A percentile compares a stretch with the other conserved stretches of the same genome.
Evolutionary conservation across 106 monocot species (phyloP).

Genomic region (Acorus gramineus): DNA sequence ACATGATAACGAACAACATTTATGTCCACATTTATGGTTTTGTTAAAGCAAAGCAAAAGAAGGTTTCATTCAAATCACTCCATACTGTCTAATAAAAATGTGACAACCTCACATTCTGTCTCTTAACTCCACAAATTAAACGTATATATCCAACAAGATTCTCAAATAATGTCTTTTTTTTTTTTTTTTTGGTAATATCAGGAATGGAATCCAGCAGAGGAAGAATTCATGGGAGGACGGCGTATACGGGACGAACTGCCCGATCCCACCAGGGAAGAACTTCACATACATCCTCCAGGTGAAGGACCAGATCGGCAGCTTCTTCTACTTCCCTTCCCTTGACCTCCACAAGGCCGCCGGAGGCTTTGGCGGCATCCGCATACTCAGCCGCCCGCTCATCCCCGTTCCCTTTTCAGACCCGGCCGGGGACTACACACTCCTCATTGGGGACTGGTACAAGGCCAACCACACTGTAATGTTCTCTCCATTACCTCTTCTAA

Average conservation of each 20-base stretch:
- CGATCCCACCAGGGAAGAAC: constrained; percentile 14
- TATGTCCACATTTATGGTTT: too few relatives aligned
- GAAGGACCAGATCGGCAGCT: constrained; percentile 21
- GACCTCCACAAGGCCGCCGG: constrained; percentile 15
- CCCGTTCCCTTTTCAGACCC: constrained; percentile 15
- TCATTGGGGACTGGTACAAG: constrained; percentile 23
- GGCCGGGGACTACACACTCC: constrained; percentile 18
- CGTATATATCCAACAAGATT: background rate
- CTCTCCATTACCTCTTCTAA: background rate
- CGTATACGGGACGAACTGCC: constrained; percentile 11
- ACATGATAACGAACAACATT: too few relatives aligned
- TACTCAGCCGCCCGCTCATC: constrained; percentile 16
- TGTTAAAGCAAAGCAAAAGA: too few relatives aligned
- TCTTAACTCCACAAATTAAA: too few relatives aligned
- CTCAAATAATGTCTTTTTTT: background rate
- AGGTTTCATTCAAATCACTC: too few relatives aligned
- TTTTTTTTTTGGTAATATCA: background rate
- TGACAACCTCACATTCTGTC: too few relatives aligned
- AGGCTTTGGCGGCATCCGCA: constrained; percentile 11
- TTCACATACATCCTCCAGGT: constrained; percentile 16
- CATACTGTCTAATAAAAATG: too few relatives aligned
- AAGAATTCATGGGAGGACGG: constrained; percentile 19
- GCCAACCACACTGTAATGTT: constrained; percentile 13
- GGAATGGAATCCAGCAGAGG: constrained; percentile 19
- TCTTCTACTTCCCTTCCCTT: constrained; percentile 21